These are phyloP conservation scores for Modicella reniformis DNA, from an alignment of 371 early-diverging fungal species.

Conservation along the genomic window DNA sequence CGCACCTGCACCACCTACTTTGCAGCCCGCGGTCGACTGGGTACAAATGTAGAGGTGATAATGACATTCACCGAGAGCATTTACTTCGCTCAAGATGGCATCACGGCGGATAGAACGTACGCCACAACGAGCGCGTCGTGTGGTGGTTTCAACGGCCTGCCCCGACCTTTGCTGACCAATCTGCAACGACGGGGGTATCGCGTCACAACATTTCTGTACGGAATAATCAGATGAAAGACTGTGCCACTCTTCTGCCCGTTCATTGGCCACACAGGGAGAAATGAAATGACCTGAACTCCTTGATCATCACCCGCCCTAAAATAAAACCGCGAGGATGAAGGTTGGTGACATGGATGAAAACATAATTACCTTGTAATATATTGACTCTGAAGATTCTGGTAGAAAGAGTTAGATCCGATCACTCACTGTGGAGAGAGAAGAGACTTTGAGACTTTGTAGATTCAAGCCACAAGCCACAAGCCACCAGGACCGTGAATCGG, in stretches of 20 bases:
- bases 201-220: constrained; percentile 1
- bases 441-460: too few species aligned
- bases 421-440: too few species aligned
- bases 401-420: too few species aligned
- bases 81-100: neutral
- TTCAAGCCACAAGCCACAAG: too few species aligned
- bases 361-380: too few species aligned
- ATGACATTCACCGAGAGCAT: constrained; percentile 10
- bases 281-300: too few species aligned
- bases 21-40: constrained; percentile 9
- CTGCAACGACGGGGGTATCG: constrained; percentile 4
- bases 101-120: constrained; percentile 3
- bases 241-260: neutral
- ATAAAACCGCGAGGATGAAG: too few species aligned
- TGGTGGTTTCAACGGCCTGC: constrained; percentile 10
- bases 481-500: too few species aligned
- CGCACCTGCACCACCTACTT: constrained; percentile 12
- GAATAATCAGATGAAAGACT: neutral
- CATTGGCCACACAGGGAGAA: neutral
- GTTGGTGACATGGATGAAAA: too few species aligned
- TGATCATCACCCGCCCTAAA: too few species aligned
- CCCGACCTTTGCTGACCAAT: constrained; percentile 3
- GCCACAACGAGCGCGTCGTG: constrained; percentile 10
- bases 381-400: too few species aligned
- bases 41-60: neutral